Base-by-base conservation (phyloP, 2,329 filamentous ascomycete species). In the Cyclaneusma minus region DNA sequence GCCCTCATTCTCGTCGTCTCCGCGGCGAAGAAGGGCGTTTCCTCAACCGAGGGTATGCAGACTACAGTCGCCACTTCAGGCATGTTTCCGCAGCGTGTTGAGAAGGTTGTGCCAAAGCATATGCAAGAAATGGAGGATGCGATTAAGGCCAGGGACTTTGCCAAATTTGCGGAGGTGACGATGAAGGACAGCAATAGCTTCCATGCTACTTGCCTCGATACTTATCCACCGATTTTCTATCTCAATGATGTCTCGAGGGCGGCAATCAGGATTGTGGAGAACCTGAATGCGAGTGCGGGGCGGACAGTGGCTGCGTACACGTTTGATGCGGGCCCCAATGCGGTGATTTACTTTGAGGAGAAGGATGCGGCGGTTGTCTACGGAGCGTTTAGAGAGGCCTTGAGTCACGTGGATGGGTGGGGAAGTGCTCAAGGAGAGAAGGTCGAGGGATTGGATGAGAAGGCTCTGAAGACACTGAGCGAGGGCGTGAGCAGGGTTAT, bases 111-210 rank as follows among this genome's bases (percentile, higher is more conserved):
- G 7, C 85, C 87, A 7, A 62, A 63, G 41, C 67, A 83, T 38
- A 94, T 95, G 85, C 54, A 58, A 23, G 60, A 68, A 36, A 94
- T 95, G 76, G 79, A 89, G 55, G 65, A 73, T 33, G 84, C 87
- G 4, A 76, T 95, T 34, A 55, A 62, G 39, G 63, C 68, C 35
- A 69, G 68, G 41, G 80, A 98, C 55, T 98, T 98, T 55, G 68
- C 73, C 42, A 60, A 66, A 12, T 98, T 98, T 47, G 89, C 78
- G 13, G 73, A 81, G 49, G 67, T 94, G 35, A 93, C 89, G 10
- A 98, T 94, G 85, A 77, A 75, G 51, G 89, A 98, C 50, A 91
- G 80, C 48, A 98, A 98, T 59, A 82, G 74, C 32, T 98, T 98
- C 71, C 89, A 98, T 53, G 82, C 89, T 19, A 83, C 77, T 30